Evolutionary conservation across 768 basidiomycete species (phyloP).

Genomic region (Pisolithus microcarpus): DNA sequence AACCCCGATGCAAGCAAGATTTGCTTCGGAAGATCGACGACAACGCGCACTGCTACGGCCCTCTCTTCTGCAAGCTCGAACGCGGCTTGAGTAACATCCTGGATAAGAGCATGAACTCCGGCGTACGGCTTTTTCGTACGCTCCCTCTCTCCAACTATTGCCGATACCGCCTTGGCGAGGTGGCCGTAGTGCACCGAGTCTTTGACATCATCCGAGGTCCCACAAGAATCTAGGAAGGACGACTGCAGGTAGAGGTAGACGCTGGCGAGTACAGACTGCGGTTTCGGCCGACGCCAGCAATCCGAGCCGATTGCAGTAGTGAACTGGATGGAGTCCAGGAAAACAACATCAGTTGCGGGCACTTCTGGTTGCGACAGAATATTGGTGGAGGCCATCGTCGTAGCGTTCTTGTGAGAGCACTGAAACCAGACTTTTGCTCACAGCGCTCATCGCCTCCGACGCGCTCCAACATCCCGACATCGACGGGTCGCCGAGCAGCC

Average conservation of each 20-base stretch:
- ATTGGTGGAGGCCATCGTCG: background rate
- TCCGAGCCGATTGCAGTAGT: conserved; percentile 40
- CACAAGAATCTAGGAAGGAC: conserved; percentile 38
- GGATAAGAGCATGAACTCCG: conserved; percentile 26
- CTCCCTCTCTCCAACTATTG: conserved; percentile 15
- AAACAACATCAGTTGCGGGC: conserved; percentile 34
- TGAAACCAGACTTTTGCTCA: too few relatives aligned
- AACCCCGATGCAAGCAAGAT: conserved; percentile 45
- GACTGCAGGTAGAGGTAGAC: conserved; percentile 37
- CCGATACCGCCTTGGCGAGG: conserved; percentile 43
- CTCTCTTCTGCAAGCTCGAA: conserved; percentile 33
- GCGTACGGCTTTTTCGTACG: conserved; percentile 16
- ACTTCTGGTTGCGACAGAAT: background rate
- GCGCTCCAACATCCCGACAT: too few relatives aligned
- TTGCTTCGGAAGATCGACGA: conserved; percentile 40
- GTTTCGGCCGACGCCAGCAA: conserved; percentile 41
- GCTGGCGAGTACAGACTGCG: conserved; percentile 47
- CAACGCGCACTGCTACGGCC: conserved; percentile 34
- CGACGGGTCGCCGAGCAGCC: too few relatives aligned
- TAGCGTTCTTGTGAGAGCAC: background rate
- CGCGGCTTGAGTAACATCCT: conserved; percentile 30
- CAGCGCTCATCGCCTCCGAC: too few relatives aligned
- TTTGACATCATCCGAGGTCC: conserved; percentile 41
- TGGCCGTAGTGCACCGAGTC: conserved; percentile 63
- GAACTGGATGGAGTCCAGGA: conserved; percentile 36